Base-by-base conservation (phyloP, 2,329 filamentous ascomycete species). In the Verticillium zaregamsianum region DNA sequence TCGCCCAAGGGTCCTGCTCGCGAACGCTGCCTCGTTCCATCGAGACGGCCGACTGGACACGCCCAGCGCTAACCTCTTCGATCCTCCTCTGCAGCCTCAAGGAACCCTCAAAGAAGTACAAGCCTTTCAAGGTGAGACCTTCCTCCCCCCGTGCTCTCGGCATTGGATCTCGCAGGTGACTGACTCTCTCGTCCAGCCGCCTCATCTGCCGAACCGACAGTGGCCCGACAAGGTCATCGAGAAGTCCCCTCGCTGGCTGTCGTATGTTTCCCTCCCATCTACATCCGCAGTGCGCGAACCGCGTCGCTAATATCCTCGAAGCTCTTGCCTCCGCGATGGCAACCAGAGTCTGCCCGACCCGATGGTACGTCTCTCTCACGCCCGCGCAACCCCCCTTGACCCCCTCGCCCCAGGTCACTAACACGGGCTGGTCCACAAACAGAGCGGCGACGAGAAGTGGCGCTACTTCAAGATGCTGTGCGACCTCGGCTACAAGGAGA, bases 401-500 rank as follows among this genome's bases (percentile, higher is more conserved):
- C 56, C 3, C 12, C 12, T 33, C 59, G 32, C 32, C 55, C 39
- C 55, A 45, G 45, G 32, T 23, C 3, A 49, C 64, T 68, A 60
- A 67, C 56, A 55, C 7, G 8, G 9, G 14, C 37, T 39, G 4
- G 59, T 25, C 40, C 52, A 60, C 20, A 58, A 61, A 66, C 70
- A 95, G 92, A 95, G 92, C 72, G 92, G 92, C 68, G 92, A 97
- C 57, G 93, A 97, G 82, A 98, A 98, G 80, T 95, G 90, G 87
- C 82, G 84, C 64, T 98, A 93, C 83, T 98, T 98, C 82, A 89
- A 93, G 78, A 96, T 96, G 92, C 86, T 98, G 60, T 87, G 90
- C 70, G 88, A 94, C 64, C 84, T 97, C 58, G 94, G 95, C 69
- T 98, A 96, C 84, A 98, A 97, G 79, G 94, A 98, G 79, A 97